These are phyloP conservation scores for Mycena citricolor DNA, from an alignment of 1,284 basidiomycete genomes.

Conservation along the genomic window DNA sequence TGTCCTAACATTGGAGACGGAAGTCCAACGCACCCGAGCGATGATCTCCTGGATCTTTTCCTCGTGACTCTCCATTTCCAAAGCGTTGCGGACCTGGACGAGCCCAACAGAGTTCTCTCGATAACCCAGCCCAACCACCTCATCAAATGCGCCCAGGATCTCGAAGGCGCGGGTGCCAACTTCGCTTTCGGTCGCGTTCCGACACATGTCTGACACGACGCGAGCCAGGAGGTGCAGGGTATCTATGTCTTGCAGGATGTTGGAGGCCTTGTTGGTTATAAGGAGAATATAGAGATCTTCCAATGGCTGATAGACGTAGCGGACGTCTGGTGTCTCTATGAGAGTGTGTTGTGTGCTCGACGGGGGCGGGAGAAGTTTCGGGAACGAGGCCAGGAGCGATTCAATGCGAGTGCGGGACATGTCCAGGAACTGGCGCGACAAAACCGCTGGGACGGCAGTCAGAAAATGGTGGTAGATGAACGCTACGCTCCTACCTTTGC, in stretches of 20 bases:
- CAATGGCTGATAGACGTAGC: conserved; percentile 97
- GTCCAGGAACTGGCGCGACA: conserved; percentile 95
- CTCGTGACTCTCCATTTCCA: conserved; percentile 99
- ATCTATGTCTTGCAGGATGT: conserved; percentile 98
- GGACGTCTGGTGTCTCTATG: conserved; percentile 88
- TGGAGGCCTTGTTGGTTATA: conserved; percentile 97
- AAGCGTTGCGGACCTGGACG: conserved; percentile 86
- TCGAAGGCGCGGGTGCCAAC: conserved; percentile 94
- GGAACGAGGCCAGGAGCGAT: conserved; percentile 94
- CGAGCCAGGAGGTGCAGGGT: conserved; percentile 93
- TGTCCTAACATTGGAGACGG: not conserved
- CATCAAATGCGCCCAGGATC: conserved; percentile 94
- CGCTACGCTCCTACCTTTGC: conserved; percentile 65
- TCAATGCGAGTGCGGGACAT: conserved; percentile 93
- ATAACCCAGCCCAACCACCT: conserved; percentile 94
- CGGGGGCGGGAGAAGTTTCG: conserved; percentile 89
- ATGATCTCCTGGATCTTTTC: conserved; percentile 99
- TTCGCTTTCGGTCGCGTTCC: conserved; percentile 86
- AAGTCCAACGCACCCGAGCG: conserved; percentile 63
- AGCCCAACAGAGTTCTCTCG: conserved; percentile 86
- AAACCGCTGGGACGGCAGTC: conserved; percentile 68
- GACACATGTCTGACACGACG: conserved; percentile 91
- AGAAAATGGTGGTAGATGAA: not conserved
- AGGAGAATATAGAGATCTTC: conserved; percentile 98
- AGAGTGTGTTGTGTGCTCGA: conserved; percentile 94